Conservation (phyloP, 768 basidiomycete genomes). For the Hypsizygus marmoreus region DNA sequence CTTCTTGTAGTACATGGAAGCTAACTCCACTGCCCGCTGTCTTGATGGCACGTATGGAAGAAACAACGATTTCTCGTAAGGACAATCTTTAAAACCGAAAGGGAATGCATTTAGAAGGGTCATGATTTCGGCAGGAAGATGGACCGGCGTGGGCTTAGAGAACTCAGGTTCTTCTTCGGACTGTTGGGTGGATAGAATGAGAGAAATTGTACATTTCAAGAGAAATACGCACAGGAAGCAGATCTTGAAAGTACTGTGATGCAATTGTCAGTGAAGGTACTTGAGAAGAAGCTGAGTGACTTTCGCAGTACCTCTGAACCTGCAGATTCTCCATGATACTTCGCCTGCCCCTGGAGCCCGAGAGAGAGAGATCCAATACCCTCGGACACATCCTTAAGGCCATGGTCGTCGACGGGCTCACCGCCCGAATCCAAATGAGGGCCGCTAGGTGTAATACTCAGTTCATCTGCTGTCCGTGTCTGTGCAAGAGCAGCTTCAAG, state of each 20-base stretch:
- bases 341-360: conserved; percentile 47
- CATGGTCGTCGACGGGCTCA: conserved; percentile 17
- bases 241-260: conserved; percentile 39
- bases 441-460: neutral
- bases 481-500: conserved; percentile 44
- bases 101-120: conserved; percentile 51
- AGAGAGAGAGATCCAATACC: conserved; percentile 52
- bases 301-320: conserved; percentile 46
- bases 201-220: neutral
- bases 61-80: conserved; percentile 39
- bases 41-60: conserved; percentile 40
- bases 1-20: conserved; percentile 43
- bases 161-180: conserved; percentile 21
- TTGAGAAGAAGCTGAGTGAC: neutral
- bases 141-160: conserved; percentile 23
- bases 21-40: conserved; percentile 39
- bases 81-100: conserved; percentile 43
- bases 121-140: conserved; percentile 44
- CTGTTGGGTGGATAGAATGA: conserved; percentile 13
- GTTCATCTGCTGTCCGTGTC: conserved; percentile 10
- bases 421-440: conserved; percentile 7
- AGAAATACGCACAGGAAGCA: conserved; percentile 31
- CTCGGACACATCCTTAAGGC: conserved; percentile 34
- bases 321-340: conserved; percentile 52
- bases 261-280: neutral